Conservation (phyloP, 23 red algal genomes). For the Gracilaria gracilis region DNA sequence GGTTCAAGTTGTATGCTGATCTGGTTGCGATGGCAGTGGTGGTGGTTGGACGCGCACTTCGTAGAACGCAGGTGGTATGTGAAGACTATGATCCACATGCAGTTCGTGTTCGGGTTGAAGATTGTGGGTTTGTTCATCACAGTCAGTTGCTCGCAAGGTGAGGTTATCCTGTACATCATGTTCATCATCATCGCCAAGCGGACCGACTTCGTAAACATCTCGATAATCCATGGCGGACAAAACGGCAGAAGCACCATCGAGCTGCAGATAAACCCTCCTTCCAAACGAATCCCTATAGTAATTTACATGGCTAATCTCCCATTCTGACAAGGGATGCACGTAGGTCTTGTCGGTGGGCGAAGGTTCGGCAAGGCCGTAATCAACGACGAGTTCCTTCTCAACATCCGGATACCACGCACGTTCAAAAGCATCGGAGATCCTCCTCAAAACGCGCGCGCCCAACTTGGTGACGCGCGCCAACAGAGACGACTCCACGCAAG, state of each 20-base stretch:
- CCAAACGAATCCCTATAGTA: constrained; percentile 59
- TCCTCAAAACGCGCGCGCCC: constrained; percentile 26
- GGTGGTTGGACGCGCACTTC: constrained; percentile 4
- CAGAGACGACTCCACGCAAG: constrained; percentile 14
- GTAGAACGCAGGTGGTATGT: constrained; percentile 23
- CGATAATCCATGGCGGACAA: constrained; percentile 42
- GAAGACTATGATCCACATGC: not conserved
- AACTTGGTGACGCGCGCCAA: constrained; percentile 28
- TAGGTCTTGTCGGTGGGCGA: constrained; percentile 37
- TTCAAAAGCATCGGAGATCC: constrained; percentile 32
- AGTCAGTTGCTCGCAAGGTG: not conserved
- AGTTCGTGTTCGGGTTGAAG: not conserved
- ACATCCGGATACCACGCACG: constrained; percentile 36
- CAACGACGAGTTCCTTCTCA: constrained; percentile 48
- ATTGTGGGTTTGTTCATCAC: not conserved
- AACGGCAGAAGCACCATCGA: constrained; percentile 39
- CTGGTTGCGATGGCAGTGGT: constrained; percentile 7
- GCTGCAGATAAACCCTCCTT: constrained; percentile 46
- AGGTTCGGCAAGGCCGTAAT: constrained; percentile 48
- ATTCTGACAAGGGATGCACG: constrained; percentile 41
- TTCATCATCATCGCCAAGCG: not conserved
- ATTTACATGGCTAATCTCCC: constrained; percentile 38
- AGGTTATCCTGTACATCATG: not conserved
- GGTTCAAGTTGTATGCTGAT: not conserved
- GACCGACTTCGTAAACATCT: constrained; percentile 13